phyloP scores from a whole-genome alignment of 23 red algal species.

The Pyropia haitanensis region DNA sequence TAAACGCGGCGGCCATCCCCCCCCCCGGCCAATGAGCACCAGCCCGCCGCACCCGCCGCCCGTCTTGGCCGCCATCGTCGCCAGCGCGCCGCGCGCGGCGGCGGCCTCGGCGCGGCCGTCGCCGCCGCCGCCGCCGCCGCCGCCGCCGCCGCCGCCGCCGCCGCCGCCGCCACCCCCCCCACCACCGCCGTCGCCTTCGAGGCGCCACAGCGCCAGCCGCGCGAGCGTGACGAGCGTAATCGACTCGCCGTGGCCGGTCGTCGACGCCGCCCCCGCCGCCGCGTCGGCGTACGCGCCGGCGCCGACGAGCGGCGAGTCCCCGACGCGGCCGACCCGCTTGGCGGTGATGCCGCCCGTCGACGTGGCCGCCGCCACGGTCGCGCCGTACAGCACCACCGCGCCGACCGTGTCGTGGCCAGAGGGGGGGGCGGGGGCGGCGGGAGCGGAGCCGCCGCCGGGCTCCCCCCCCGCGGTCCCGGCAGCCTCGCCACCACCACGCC shows the following conservation, averaged over 20 bases:
- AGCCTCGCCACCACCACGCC: not conserved
- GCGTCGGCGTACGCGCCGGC: constrained; percentile 57
- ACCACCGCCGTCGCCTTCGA: constrained; percentile 11
- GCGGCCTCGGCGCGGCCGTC: constrained; percentile 1
- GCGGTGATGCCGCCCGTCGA: constrained; percentile 87
- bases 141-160: not conserved
- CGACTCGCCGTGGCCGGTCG: constrained; percentile 92
- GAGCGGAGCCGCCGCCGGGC: not conserved
- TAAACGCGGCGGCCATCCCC: constrained; percentile 45
- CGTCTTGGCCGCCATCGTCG: constrained; percentile 52
- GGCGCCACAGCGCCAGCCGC: constrained; percentile 13
- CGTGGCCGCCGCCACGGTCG: constrained; percentile 69
- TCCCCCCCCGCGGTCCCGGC: not conserved
- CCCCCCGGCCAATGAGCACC: constrained; percentile 46
- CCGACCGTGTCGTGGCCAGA: constrained; percentile 80
- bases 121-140: not conserved
- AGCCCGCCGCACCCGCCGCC: constrained; percentile 78
- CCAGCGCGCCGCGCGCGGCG: constrained; percentile 32
- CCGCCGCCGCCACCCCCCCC: not conserved
- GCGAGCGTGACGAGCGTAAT: constrained; percentile 58
- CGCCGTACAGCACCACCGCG: constrained; percentile 63
- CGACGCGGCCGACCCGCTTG: constrained; percentile 81
- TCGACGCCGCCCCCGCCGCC: constrained; percentile 41
- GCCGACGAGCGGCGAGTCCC: constrained; percentile 83
- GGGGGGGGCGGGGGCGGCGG: not conserved